Conservation (phyloP, 345 rosid genomes). For the Euclidium syriacum region DNA sequence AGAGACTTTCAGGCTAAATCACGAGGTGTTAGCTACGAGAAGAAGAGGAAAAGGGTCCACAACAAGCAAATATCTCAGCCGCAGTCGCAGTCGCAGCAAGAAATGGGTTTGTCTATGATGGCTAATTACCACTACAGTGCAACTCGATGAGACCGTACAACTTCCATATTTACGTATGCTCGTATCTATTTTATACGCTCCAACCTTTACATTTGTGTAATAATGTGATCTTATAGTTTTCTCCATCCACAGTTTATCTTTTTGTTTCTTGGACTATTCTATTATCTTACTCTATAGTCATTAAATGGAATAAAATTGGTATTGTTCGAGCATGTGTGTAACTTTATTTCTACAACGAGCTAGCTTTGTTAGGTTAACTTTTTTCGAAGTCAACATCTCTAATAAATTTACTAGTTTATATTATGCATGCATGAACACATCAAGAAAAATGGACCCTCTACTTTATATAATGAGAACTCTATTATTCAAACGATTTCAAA, state of each 20-base stretch:
- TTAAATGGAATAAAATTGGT: conserved; percentile 1
- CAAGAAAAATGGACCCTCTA: too few relatives aligned
- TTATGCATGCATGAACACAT: too few relatives aligned
- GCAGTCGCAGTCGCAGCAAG: conserved; percentile 6
- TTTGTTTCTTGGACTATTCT: conserved; percentile 10
- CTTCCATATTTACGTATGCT: background rate
- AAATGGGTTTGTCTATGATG: conserved; percentile 16
- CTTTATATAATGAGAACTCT: too few relatives aligned
- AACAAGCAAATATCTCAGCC: conserved; percentile 33
- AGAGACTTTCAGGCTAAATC: conserved; percentile 87
- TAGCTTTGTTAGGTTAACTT: too few relatives aligned
- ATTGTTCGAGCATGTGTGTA: too few relatives aligned
- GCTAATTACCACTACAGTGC: conserved; percentile 19
- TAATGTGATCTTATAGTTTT: background rate
- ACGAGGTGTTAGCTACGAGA: conserved; percentile 85
- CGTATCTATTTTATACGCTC: background rate
- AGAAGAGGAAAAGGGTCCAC: conserved; percentile 68
- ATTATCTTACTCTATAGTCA: background rate
- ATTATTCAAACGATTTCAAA: too few relatives aligned
- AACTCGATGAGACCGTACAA: conserved; percentile 7
- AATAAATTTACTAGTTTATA: too few relatives aligned
- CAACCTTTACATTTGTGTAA: conserved; percentile 13
- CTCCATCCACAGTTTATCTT: background rate
- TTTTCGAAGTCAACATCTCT: too few relatives aligned
- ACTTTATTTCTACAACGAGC: too few relatives aligned